Conservation (phyloP, 108 stramenopile species). For the Asterionellopsis glacialis region DNA sequence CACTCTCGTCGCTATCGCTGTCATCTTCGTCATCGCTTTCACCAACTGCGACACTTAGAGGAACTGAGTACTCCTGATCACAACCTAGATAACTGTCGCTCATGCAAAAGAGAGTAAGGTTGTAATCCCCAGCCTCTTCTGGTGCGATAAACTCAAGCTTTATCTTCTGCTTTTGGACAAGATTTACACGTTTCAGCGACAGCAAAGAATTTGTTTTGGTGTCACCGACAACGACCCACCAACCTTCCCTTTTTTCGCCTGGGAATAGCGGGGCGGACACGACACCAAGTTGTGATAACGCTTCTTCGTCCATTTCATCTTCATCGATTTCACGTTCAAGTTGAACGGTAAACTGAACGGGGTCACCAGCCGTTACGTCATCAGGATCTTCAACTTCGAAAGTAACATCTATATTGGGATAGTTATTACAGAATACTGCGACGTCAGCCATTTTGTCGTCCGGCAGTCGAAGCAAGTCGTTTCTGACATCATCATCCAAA, state of each 20-base stretch:
- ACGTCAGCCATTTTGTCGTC: constrained; percentile 94
- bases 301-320: constrained; percentile 79
- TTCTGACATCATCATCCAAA: constrained; percentile 92
- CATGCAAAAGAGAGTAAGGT: constrained; percentile 94
- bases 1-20: constrained; percentile 34
- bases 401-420: constrained; percentile 92
- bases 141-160: constrained; percentile 93
- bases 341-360: constrained; percentile 80
- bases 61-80: constrained; percentile 93
- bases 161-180: constrained; percentile 60
- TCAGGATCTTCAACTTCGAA: constrained; percentile 83
- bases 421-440: constrained; percentile 97
- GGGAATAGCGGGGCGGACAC: constrained; percentile 91
- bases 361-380: constrained; percentile 83
- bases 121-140: constrained; percentile 90
- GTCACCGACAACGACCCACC: constrained; percentile 97
- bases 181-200: constrained; percentile 90
- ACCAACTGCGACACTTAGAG: constrained; percentile 74
- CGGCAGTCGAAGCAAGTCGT: constrained; percentile 82
- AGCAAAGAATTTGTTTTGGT: constrained; percentile 80
- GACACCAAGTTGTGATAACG: constrained; percentile 57
- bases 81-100: constrained; percentile 97
- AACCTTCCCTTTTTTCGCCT: constrained; percentile 87
- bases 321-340: constrained; percentile 93
- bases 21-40: constrained; percentile 60